These are phyloP conservation scores for Tetramitus jugosus DNA, from an alignment of 208 protist genomes.

Conservation along the genomic window DNA sequence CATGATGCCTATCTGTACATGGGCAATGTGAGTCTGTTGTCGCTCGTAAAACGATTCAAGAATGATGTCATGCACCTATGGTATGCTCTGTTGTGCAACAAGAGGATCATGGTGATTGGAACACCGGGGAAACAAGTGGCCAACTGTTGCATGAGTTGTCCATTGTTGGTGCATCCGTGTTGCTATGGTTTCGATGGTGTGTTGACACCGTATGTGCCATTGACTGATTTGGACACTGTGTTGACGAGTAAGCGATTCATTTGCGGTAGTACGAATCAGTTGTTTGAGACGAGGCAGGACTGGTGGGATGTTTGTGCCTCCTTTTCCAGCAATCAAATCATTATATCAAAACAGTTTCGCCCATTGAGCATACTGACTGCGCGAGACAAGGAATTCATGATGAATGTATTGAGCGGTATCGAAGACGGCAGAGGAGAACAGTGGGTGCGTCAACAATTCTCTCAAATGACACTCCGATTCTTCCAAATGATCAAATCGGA, in stretches of 20 bases:
- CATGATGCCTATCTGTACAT: neutral
- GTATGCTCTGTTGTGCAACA: neutral
- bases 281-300: neutral
- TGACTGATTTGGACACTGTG: neutral
- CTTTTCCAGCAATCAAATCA: no score
- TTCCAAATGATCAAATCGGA: neutral
- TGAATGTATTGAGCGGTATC: slow-evolving; percentile 1
- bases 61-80: neutral
- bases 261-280: neutral
- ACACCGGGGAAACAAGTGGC: neutral
- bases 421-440: slow-evolving; percentile 1
- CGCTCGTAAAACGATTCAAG: slow-evolving; percentile 5
- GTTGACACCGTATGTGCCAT: neutral
- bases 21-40: neutral
- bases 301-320: slow-evolving; percentile 16
- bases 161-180: neutral
- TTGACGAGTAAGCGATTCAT: neutral
- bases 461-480: neutral
- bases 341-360: no score
- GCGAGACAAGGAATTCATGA: neutral
- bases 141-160: neutral
- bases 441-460: slow-evolving; percentile 14
- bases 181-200: neutral
- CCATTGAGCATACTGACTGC: neutral
- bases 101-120: slow-evolving; percentile 11